A percentile compares a stretch with the other conserved stretches of the same genome.
Evolutionary conservation across 2,329 filamentous ascomycete species (phyloP).

Genomic region (Fusarium transvaalense): DNA sequence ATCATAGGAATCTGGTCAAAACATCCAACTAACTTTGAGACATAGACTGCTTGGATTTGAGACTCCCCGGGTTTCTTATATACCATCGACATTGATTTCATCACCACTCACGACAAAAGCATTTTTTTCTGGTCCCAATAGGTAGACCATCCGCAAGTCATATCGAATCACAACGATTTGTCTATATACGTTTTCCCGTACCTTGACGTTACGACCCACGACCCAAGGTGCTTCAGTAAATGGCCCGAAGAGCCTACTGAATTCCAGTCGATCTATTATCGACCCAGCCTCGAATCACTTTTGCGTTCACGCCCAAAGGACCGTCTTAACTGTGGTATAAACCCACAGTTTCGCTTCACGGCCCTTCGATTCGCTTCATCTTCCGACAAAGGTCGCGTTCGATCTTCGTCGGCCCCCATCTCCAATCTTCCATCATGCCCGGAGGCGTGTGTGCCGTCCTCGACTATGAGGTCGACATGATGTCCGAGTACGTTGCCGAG

Average conservation of each 20-base stretch:
- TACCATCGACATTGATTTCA: slow-evolving; percentile 21
- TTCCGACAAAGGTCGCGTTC: slow-evolving; percentile 55
- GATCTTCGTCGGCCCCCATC: slow-evolving; percentile 57
- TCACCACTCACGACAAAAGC: slow-evolving; percentile 33
- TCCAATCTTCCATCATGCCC: slow-evolving; percentile 65
- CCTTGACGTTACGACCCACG: slow-evolving; percentile 38
- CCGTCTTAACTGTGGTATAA: slow-evolving; percentile 36
- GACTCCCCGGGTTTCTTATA: slow-evolving; percentile 27
- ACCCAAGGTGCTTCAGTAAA: slow-evolving; percentile 47
- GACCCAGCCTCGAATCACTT: slow-evolving; percentile 22
- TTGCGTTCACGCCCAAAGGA: slow-evolving; percentile 15
- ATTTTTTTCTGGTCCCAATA: slow-evolving; percentile 13
- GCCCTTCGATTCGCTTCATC: slow-evolving; percentile 35
- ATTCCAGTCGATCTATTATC: slow-evolving; percentile 33
- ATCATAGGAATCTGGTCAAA: background rate
- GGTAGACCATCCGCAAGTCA: slow-evolving; percentile 15
- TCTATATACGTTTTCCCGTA: slow-evolving; percentile 32
- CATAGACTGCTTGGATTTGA: slow-evolving; percentile 25
- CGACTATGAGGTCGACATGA: slow-evolving; percentile 96
- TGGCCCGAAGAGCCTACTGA: slow-evolving; percentile 51
- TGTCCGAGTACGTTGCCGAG: slow-evolving; percentile 94
- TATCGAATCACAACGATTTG: slow-evolving; percentile 15
- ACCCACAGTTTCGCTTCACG: slow-evolving; percentile 29
- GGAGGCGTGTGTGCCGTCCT: slow-evolving; percentile 93
- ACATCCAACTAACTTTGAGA: slow-evolving; percentile 13